Evolutionary conservation across 352 stramenopile genomes (phyloP).

Genomic region (Phytophthora quininea): DNA sequence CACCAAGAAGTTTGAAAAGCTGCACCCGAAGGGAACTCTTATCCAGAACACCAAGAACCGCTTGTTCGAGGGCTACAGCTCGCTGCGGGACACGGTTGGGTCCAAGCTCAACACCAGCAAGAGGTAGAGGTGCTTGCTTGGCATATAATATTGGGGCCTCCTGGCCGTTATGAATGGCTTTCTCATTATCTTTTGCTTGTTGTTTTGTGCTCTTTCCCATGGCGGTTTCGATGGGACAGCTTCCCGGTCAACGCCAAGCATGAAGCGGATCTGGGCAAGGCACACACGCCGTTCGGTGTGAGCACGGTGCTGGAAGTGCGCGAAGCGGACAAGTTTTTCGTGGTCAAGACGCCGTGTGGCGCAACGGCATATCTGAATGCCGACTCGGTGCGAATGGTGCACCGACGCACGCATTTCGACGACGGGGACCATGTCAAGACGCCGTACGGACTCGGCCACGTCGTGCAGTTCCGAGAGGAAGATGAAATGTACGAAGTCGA

Average conservation of each 20-base stretch:
- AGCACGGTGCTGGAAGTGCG: conserved; percentile 54
- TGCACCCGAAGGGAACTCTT: conserved; percentile 58
- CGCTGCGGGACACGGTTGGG: conserved; percentile 65
- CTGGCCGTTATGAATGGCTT: conserved; percentile 31
- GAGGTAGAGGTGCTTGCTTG: conserved; percentile 38
- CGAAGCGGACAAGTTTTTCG: conserved; percentile 56
- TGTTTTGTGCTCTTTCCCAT: conserved; percentile 23
- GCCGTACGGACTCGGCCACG: conserved; percentile 52
- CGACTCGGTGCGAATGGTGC: conserved; percentile 54
- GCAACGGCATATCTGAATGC: conserved; percentile 57
- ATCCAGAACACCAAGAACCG: conserved; percentile 85
- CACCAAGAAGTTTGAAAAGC: conserved; percentile 91
- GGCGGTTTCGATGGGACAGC: conserved; percentile 24
- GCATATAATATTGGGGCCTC: conserved; percentile 26
- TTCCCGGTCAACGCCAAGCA: conserved; percentile 30
- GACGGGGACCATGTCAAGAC: conserved; percentile 61
- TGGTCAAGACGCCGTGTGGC: conserved; percentile 54
- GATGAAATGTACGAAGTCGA: conserved; percentile 65
- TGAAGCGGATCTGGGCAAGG: conserved; percentile 43
- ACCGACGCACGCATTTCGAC: conserved; percentile 55
- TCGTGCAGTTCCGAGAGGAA: conserved; percentile 56
- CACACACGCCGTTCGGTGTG: conserved; percentile 56
- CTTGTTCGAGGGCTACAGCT: conserved; percentile 82
- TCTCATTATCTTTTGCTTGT: conserved; percentile 27
- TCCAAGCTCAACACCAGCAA: conserved; percentile 68